Evolutionary conservation across 176 grass and related monocot genomes (phyloP).

Genomic region (Aegilops sharonensis): DNA sequence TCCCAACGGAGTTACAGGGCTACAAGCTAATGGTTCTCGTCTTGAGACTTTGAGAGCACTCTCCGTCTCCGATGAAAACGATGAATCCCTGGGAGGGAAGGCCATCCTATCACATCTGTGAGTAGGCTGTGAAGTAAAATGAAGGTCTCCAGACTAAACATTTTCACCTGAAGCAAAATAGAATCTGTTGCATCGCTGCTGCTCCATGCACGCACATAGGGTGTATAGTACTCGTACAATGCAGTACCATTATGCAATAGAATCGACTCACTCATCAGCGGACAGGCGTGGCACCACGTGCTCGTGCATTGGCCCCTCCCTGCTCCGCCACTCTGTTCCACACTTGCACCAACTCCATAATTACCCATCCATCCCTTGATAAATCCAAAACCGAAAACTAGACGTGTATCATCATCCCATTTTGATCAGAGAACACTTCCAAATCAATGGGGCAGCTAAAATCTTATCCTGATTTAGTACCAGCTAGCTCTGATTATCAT

Average conservation of each 20-base stretch:
- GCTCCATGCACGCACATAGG: not conserved
- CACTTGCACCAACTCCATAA: constrained; percentile 14
- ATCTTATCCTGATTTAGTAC: not conserved
- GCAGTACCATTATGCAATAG: not conserved
- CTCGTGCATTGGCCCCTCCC: not conserved
- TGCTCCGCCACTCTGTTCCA: constrained; percentile 1
- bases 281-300: constrained; percentile 24
- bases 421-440: not conserved
- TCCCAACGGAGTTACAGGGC: not conserved
- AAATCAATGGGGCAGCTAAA: not conserved
- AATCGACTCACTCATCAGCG: constrained; percentile 26
- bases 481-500: not conserved
- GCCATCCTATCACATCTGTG: not conserved
- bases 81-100: too few relatives aligned
- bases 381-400: constrained; percentile 41
- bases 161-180: not conserved
- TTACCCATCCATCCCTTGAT: not conserved
- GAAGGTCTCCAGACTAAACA: not conserved
- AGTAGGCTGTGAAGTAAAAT: not conserved
- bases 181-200: not conserved
- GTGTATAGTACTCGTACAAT: not conserved
- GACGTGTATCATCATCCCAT: not conserved
- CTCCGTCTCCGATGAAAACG: not conserved
- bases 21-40: not conserved
- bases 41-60: not conserved